Evolutionary conservation across 352 stramenopile genomes (phyloP), one percentile per base, ranked within the genome.

Genomic region (Phytophthora quininea): DNA sequence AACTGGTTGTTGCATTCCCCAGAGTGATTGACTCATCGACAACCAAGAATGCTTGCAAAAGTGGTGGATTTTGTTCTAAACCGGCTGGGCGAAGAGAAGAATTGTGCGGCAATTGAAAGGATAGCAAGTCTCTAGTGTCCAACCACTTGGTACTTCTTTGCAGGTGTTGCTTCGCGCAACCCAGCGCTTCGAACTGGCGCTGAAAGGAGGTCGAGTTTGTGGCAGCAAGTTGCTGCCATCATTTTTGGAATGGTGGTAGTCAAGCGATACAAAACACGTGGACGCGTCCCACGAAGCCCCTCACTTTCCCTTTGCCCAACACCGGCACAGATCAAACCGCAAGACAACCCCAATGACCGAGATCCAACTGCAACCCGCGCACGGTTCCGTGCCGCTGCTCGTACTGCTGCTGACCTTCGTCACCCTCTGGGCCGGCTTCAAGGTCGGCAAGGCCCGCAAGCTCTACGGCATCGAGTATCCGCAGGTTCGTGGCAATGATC

Each of bases 391-490:
- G 43, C 73, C 69, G 15, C 67, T 91, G 11, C 49, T 90, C n/a
- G 69, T 81, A 37, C 70, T 92, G 60, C 42, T 79, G 65, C 58
- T 66, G 24, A 27, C 52, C 24, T 84, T 94, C 46, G 84, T 89
- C 37, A 85, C 75, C 60, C 1, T 75, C 0, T 94, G 82, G 76
- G 81, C 77, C 0, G 63, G 56, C 54, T 33, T 76, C 9, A 86
- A 88, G 58, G 84, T 94, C 43, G 67, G 77, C 71, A 52, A 35
- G 4, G 86, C 86, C 2, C 84, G 86, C 58, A 91, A 91, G 79
- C 60, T 80, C 27, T 94, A 91, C 77, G 67, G 73, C 40, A 64
- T 92, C 51, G 50, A 66, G 27, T 90, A 89, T 53, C 84, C 84
- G 48, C 62, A 82, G 71, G 78, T 84, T 30, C 35, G 11, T 43